Base-by-base conservation (phyloP, 2,329 filamentous ascomycete species). In the Arthrobotrys iridis region DNA sequence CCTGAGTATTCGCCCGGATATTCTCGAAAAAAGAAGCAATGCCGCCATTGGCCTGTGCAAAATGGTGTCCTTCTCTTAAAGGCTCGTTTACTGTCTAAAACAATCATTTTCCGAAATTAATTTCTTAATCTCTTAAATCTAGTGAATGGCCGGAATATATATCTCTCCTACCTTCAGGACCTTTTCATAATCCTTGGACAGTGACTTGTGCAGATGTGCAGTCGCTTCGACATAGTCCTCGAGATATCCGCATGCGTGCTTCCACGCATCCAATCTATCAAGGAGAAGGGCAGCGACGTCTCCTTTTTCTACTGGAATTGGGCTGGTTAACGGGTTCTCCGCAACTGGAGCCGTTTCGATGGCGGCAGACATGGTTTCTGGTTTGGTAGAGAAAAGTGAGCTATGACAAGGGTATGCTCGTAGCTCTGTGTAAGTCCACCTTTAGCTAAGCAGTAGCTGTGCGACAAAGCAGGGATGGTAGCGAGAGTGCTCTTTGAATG, bases 121-220 rank as follows among this genome's bases (percentile, higher is more conserved):
- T 24, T 33, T 33, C 4, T 10, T 33, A 4, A 4, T 5, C 24
- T 35, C 4, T 7, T n/a, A 24, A 2, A 11, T 46, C 10, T 1
- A 24, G 8, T 13, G 15, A 45, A 2, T 5, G 10, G 41, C 28
- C 18, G 6, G 41, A 45, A 73, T 57, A 10, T 20, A 30, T 15
- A 26, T 40, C 24, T 50, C 13, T 77, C 81, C 24, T 64, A 89
- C 90, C 89, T 98, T 99, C 80, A 98, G 84, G 7, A 95, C 90
- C 83, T 92, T 94, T 84, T 98, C 93, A 80, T 97, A 97, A 82
- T 98, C 94, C 85, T 97, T 98, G 64, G 92, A 89, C 79, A 97
- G 91, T 8, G 88, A 87, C 81, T 89, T 90, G 81, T 97, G 90
- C 71, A 92, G 86, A 86, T 94, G 97, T 82, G 97, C 93, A 2